These are phyloP conservation scores for Cyberlindnera samutprakarnensis DNA, from an alignment of 805 yeast species.

Conservation along the genomic window DNA sequence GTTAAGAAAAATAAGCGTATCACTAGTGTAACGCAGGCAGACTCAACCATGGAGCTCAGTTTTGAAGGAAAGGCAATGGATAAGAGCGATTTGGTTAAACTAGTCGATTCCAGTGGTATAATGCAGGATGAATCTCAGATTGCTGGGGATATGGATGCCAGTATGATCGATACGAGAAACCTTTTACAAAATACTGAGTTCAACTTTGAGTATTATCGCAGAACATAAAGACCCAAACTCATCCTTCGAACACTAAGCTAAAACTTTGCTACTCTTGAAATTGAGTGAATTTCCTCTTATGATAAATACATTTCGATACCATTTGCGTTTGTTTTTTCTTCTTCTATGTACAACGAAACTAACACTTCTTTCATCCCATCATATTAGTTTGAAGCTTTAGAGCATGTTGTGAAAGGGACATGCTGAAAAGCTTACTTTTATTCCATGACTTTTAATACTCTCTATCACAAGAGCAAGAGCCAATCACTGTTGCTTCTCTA, in stretches of 20 bases:
- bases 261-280: no score
- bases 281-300: no score
- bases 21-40: conserved; percentile 9
- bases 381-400: no score
- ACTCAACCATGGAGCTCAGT: conserved; percentile 31
- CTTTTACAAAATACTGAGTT: conserved; percentile 20
- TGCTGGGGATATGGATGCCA: conserved; percentile 1
- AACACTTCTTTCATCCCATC: not conserved
- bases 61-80: conserved; percentile 40
- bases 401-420: no score
- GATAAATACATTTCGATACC: no score
- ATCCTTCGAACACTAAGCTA: no score
- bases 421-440: no score
- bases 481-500: conserved; percentile 25
- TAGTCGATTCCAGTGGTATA: conserved; percentile 31
- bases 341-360: no score
- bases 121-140: conserved; percentile 24
- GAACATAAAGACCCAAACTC: conserved; percentile 1
- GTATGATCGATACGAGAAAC: conserved; percentile 17
- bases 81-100: conserved; percentile 31
- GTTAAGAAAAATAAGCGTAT: conserved; percentile 22
- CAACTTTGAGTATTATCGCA: conserved; percentile 10
- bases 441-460: no score
- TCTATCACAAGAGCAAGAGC: no score
- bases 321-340: no score